These are phyloP conservation scores for Aspergillus puulaauensis DNA, from an alignment of 2,329 filamentous ascomycete genomes.

Conservation along the genomic window DNA sequence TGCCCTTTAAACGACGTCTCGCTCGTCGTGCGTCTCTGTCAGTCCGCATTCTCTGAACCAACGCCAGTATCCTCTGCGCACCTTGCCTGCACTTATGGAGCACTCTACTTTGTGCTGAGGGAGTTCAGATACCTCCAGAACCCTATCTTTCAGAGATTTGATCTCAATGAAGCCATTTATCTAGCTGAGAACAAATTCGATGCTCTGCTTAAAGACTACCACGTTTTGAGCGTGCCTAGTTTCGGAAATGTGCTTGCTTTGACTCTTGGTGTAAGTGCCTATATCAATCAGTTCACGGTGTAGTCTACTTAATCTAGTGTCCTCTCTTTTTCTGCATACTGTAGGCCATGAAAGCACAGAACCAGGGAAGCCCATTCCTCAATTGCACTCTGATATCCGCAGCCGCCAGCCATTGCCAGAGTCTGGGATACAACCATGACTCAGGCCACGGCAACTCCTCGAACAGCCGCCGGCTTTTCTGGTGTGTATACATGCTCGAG, in stretches of 20 bases:
- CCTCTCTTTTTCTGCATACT: neutral
- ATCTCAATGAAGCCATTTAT: slow-evolving; percentile 9
- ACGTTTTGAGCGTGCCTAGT: slow-evolving; percentile 21
- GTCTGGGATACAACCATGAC: slow-evolving; percentile 20
- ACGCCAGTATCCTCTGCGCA: slow-evolving; percentile 7
- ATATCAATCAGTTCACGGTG: neutral
- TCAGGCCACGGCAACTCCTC: slow-evolving; percentile 12
- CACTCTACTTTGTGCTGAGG: slow-evolving; percentile 18
- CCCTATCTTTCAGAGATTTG: slow-evolving; percentile 11
- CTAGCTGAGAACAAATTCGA: slow-evolving; percentile 16
- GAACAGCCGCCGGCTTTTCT: slow-evolving; percentile 21
- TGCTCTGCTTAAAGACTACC: slow-evolving; percentile 19
- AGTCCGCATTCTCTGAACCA: slow-evolving; percentile 17
- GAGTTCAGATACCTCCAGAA: slow-evolving; percentile 13
- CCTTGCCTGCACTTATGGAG: slow-evolving; percentile 17
- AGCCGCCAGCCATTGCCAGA: slow-evolving; percentile 21
- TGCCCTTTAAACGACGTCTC: neutral
- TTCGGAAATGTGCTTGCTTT: slow-evolving; percentile 25
- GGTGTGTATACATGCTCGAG: slow-evolving; percentile 22
- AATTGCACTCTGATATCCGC: slow-evolving; percentile 17
- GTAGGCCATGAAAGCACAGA: slow-evolving; percentile 18
- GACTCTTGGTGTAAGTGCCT: slow-evolving; percentile 21
- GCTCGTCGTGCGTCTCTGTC: neutral
- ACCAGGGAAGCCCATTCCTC: slow-evolving; percentile 13
- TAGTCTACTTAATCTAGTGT: neutral